A percentile compares a stretch with the other conserved stretches of the same genome.
phyloP scores from a whole-genome alignment of 2,329 filamentous ascomycete species.

The Ceratocystiopsis sp. region DNA sequence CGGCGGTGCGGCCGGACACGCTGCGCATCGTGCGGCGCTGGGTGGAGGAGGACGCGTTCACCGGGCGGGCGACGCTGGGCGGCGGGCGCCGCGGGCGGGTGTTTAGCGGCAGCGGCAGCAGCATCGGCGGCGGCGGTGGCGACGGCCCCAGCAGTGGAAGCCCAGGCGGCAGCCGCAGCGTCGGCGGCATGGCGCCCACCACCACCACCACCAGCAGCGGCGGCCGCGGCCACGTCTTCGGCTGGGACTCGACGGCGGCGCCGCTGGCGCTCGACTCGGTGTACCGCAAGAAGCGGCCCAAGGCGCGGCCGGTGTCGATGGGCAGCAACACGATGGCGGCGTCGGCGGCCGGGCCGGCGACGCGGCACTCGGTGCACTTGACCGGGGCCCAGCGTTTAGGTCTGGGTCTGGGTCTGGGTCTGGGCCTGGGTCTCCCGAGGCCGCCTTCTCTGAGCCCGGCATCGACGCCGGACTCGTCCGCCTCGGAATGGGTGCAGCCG shows the following conservation, averaged over 20 bases:
- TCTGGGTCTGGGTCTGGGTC: too few relatives aligned
- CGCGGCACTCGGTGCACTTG: too few relatives aligned
- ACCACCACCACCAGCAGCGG: too few relatives aligned
- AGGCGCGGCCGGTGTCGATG: too few relatives aligned
- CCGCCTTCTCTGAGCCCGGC: too few relatives aligned
- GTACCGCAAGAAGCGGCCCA: slow-evolving; percentile 19
- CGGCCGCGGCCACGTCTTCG: slow-evolving; percentile 36
- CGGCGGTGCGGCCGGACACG: slow-evolving; percentile 30
- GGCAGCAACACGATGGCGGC: too few relatives aligned
- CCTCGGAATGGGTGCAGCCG: too few relatives aligned
- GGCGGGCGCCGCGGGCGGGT: slow-evolving; percentile 1
- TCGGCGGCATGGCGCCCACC: slow-evolving; percentile 21
- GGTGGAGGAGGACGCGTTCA: slow-evolving; percentile 47
- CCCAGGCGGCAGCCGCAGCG: background rate
- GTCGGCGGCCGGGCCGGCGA: too few relatives aligned
- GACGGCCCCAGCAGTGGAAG: background rate
- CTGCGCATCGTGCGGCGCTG: slow-evolving; percentile 44
- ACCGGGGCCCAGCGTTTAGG: too few relatives aligned
- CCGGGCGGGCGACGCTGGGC: slow-evolving; percentile 29
- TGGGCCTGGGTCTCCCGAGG: too few relatives aligned
- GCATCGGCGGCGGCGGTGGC: slow-evolving; percentile 11
- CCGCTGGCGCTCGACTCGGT: slow-evolving; percentile 31
- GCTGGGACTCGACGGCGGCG: slow-evolving; percentile 39
- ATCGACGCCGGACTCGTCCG: too few relatives aligned
- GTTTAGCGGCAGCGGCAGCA: slow-evolving; percentile 14